Evolutionary conservation across 768 basidiomycete genomes (phyloP), one percentile per base, ranked within the genome.

Genomic region (Lactarius evosmus): DNA sequence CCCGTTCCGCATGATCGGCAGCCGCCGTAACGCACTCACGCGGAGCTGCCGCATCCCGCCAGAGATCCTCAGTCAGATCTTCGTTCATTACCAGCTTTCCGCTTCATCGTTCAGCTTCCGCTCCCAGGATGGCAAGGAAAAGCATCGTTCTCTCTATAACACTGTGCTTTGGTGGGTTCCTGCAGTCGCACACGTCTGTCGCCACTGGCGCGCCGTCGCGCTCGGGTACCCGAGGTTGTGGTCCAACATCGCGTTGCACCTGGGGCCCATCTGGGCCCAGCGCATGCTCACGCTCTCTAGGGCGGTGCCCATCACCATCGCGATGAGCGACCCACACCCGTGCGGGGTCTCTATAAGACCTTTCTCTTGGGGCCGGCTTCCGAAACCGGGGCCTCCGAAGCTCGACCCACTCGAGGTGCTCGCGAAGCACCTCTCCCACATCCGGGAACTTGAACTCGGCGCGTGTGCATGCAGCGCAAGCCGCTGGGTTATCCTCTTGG

Each of bases 151-250:
- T 34, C 58, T 65, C 46, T 53, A 41, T 14, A 27, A 22, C 6
- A 61, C 58, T 1, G 19, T n/a, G 11, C 54, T 65, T 11, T 16
- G 63, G 7, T 65, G 63, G 59, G 59, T 65, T 1, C 63, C 63
- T 7, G 58, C 41, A 3, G 52, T 64, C 34, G 63, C 63, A 2
- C 63, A 64, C 44, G 58, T 64, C n/a, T 65, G 63, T 36, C 58
- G 46, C 3, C 63, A 65, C n/a, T 65, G 63, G 63, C 58, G 63
- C 17, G 22, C 29, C 29, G 63, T 65, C n/a, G n/a, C n/a, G n/a
- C n/a, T n/a, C n/a, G n/a, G n/a, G n/a, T n/a, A n/a, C n/a, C n/a
- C n/a, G n/a, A n/a, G n/a, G n/a, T n/a, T n/a, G n/a, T 65, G 63
- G 63, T 55, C 63, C 8, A 16, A 51, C 49, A 40, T 65, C 12